Evolutionary conservation across 2,329 filamentous ascomycete genomes (phyloP).

Genomic region (Blumeriella jaapii): DNA sequence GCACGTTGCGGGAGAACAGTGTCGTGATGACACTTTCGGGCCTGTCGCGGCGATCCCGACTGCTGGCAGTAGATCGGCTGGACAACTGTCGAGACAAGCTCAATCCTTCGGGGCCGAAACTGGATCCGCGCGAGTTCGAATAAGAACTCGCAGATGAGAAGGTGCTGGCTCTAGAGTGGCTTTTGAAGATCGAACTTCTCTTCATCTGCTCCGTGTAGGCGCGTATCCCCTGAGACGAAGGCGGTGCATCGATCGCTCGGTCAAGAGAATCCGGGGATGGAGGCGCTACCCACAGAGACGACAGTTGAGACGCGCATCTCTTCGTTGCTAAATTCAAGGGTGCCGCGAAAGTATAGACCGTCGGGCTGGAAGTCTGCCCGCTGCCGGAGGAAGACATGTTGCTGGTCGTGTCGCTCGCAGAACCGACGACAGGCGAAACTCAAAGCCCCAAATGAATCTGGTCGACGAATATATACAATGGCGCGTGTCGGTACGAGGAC

Average conservation of each 20-base stretch:
- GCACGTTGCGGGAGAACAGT: constrained; percentile 42
- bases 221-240: constrained; percentile 47
- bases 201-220: constrained; percentile 49
- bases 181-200: constrained; percentile 37
- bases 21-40: constrained; percentile 48
- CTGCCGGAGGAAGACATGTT: constrained; percentile 19
- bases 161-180: constrained; percentile 34
- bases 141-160: constrained; percentile 47
- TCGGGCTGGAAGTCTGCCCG: constrained; percentile 12
- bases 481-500: no score
- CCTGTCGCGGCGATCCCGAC: constrained; percentile 38
- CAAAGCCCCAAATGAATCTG: background rate
- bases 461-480: no score
- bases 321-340: constrained; percentile 10
- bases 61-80: constrained; percentile 41
- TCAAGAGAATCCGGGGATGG: constrained; percentile 36
- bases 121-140: constrained; percentile 34
- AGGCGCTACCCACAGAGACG: constrained; percentile 6
- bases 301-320: constrained; percentile 9
- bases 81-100: constrained; percentile 45
- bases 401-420: constrained; percentile 19
- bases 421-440: constrained; percentile 9
- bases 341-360: constrained; percentile 6
- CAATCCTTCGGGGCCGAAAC: constrained; percentile 22
- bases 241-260: constrained; percentile 48